Base-by-base conservation (phyloP, 2,329 filamentous ascomycete genomes). In the Ophiocordyceps camponoti-leonardi region DNA sequence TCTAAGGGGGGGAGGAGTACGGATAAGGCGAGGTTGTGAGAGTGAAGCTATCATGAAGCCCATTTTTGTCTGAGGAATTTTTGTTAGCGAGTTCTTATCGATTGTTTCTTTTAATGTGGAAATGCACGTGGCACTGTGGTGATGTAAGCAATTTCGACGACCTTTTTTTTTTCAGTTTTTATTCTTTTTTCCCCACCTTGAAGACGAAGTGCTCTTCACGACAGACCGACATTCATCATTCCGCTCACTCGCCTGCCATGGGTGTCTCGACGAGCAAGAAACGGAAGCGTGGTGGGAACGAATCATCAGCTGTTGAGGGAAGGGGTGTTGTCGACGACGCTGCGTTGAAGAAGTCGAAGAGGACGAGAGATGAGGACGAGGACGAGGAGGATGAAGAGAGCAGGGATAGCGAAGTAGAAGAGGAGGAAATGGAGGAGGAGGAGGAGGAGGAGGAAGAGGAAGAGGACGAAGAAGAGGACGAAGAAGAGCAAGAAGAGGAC, bases 1-100 rank as follows among this genome's bases (percentile, higher is more conserved):
- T 62, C 64, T 3, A 88, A 83, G 62, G 59, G 88, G 48, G 58
- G 50, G 19, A 57, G 28, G 56, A 39, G 26, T 42, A 65, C 61
- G 54, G 69, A 67, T 51, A 66, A 61, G 54, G 53, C 71, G 47
- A 71, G 50, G 65, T 28, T 22, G 20, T 22, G 11, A 16, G 23
- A 16, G 20, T 19, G 19, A 42, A 6, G 16, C 16, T 16, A 10
- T 10, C 16, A n/a, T 39, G 16, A 10, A 18, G n/a, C 10, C 5
- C 6, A 16, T 10, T 13, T 20, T 14, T 14, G 14, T 11, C 28
- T 8, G n/a, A 33, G 4, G 20, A n/a, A 42, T 6, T 42, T 33
- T 40, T 40, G 14, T 39, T 37, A 7, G 23, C 23, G 23, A 26
- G 23, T 26, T 26, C 8, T 26, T n/a, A n/a, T n/a, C n/a, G n/a